Percentiles rank a stretch among this genome's conserved stretches.
phyloP scores from a whole-genome alignment of 768 basidiomycete species.

The Collybia nuda region DNA sequence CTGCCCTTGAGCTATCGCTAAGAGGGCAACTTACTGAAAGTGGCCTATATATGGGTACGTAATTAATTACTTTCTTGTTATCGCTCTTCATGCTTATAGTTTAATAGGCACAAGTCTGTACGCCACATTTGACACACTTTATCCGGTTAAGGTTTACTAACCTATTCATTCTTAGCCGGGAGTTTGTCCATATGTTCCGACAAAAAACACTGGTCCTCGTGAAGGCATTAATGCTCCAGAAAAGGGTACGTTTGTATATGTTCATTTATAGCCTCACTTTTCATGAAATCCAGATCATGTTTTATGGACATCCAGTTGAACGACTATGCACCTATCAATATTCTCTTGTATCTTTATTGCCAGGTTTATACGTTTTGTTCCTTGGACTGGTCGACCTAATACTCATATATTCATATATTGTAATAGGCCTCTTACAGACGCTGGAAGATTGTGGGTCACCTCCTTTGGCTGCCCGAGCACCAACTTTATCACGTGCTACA shows the following conservation, averaged over 20 bases:
- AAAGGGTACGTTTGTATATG: constrained; percentile 55
- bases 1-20: constrained; percentile 73
- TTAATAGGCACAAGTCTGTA: constrained; percentile 67
- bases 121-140: constrained; percentile 15
- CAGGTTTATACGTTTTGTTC: constrained; percentile 51
- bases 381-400: neutral
- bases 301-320: constrained; percentile 96
- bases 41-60: constrained; percentile 90
- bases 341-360: constrained; percentile 90
- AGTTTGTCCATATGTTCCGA: constrained; percentile 91
- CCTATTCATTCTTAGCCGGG: constrained; percentile 54
- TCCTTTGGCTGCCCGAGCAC: constrained; percentile 65
- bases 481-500: constrained; percentile 61
- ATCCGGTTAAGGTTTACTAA: neutral
- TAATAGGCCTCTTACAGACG: constrained; percentile 77
- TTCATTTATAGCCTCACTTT: constrained; percentile 1
- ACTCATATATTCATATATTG: neutral
- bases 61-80: neutral
- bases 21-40: constrained; percentile 86
- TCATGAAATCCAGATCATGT: constrained; percentile 73
- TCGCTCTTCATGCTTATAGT: neutral
- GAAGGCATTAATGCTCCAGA: constrained; percentile 92
- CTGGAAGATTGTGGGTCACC: constrained; percentile 93
- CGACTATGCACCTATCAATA: constrained; percentile 97
- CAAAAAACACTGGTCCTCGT: constrained; percentile 91